Percentiles rank a stretch among this genome's conserved stretches.
Evolutionary conservation across 2,329 filamentous ascomycete species (phyloP).

Genomic region (Alternaria sp.): DNA sequence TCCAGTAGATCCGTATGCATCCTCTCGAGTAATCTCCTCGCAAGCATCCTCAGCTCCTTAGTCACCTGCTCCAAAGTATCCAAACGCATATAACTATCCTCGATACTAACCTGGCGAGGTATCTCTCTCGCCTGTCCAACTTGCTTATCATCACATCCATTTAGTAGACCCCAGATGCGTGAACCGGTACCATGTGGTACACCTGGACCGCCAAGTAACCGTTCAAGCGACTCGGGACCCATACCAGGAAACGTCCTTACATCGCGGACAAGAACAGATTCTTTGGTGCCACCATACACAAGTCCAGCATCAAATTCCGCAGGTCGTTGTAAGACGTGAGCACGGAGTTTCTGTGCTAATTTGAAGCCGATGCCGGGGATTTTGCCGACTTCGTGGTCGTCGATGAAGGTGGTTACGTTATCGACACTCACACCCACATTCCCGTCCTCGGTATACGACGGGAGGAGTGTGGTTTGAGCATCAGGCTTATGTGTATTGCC

Average conservation of each 20-base stretch:
- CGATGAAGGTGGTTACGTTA: slow-evolving; percentile 75
- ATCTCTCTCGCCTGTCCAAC: slow-evolving; percentile 76
- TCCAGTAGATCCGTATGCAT: slow-evolving; percentile 81
- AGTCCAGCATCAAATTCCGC: slow-evolving; percentile 56
- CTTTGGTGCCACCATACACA: slow-evolving; percentile 61
- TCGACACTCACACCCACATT: slow-evolving; percentile 29
- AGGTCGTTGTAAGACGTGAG: slow-evolving; percentile 63
- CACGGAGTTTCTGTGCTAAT: slow-evolving; percentile 72
- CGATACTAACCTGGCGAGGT: slow-evolving; percentile 90
- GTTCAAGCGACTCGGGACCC: slow-evolving; percentile 71
- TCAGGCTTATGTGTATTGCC: slow-evolving; percentile 87
- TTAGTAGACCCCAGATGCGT: slow-evolving; percentile 79
- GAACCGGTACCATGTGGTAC: slow-evolving; percentile 74
- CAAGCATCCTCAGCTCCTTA: slow-evolving; percentile 73
- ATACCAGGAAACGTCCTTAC: slow-evolving; percentile 71
- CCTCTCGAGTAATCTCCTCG: slow-evolving; percentile 75
- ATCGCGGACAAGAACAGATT: slow-evolving; percentile 70
- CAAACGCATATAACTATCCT: slow-evolving; percentile 85
- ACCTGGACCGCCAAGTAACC: slow-evolving; percentile 74
- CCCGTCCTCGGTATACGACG: slow-evolving; percentile 61
- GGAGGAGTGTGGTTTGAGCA: slow-evolving; percentile 83
- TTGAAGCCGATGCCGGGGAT: slow-evolving; percentile 89
- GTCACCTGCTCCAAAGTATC: slow-evolving; percentile 70
- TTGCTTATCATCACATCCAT: slow-evolving; percentile 79
- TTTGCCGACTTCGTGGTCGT: slow-evolving; percentile 77